Evolutionary conservation across 495 filamentous ascomycete genomes (phyloP).

Genomic region (Neurospora hispaniola): DNA sequence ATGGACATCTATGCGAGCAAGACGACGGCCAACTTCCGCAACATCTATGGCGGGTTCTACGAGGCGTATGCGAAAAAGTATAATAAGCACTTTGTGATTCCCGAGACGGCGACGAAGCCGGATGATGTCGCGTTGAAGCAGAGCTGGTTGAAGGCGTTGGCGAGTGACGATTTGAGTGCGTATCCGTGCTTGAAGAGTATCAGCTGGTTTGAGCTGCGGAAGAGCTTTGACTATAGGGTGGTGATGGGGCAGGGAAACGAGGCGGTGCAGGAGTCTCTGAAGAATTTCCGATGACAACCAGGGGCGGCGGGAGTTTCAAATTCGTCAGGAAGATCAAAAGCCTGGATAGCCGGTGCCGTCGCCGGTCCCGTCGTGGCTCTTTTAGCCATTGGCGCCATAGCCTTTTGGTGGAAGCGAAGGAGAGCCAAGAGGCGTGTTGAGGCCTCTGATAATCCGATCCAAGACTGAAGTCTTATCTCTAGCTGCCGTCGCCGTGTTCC

Average conservation of each 20-base stretch:
- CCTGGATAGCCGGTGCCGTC: slow-evolving; percentile 5
- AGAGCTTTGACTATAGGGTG: slow-evolving; percentile 6
- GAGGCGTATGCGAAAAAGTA: slow-evolving; percentile 4
- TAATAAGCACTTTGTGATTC: slow-evolving; percentile 2
- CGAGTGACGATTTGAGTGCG: slow-evolving; percentile 1
- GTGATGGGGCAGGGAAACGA: slow-evolving; percentile 2
- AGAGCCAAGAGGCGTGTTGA: neutral
- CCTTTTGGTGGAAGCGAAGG: neutral
- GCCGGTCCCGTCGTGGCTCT: neutral
- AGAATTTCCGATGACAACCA: neutral
- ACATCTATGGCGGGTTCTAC: slow-evolving; percentile 3
- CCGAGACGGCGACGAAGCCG: slow-evolving; percentile 7
- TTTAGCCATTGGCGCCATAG: neutral
- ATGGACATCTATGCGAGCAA: slow-evolving; percentile 5
- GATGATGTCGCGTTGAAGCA: neutral
- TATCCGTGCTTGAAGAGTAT: slow-evolving; percentile 8
- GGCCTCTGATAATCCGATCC: neutral
- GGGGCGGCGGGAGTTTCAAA: no score
- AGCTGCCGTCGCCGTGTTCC: neutral
- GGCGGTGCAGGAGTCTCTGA: neutral
- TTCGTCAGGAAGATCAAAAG: neutral
- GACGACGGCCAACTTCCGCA: slow-evolving; percentile 1
- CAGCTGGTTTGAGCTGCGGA: slow-evolving; percentile 6
- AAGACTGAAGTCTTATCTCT: neutral
- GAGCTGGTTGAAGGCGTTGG: slow-evolving; percentile 5